phyloP scores from a whole-genome alignment of 306 rosid genomes.

The Abrus precatorius region DNA sequence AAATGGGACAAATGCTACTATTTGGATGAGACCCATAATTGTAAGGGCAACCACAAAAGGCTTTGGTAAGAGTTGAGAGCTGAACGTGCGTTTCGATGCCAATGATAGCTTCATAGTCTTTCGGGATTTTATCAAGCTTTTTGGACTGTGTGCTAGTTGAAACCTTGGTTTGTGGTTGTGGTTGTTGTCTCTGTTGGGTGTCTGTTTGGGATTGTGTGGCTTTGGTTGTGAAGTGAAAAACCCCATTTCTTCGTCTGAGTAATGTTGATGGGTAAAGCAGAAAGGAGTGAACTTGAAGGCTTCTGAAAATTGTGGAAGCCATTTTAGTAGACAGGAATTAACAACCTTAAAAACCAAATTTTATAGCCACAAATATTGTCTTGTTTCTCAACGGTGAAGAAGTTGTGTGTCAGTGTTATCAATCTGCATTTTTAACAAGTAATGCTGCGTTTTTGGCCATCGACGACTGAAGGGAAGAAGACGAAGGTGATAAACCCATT shows the following conservation, averaged over 20 bases:
- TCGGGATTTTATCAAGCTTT: slow-evolving; percentile 60
- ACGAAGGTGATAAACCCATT: slow-evolving; percentile 10
- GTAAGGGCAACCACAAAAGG: slow-evolving; percentile 88
- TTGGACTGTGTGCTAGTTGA: slow-evolving; percentile 63
- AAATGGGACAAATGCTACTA: slow-evolving; percentile 79
- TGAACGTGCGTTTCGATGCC: slow-evolving; percentile 97
- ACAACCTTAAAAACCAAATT: slow-evolving; percentile 16
- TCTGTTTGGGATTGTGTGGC: slow-evolving; percentile 70
- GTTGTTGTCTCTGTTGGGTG: slow-evolving; percentile 58
- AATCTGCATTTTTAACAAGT: not conserved
- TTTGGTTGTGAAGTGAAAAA: slow-evolving; percentile 63
- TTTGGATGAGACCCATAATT: slow-evolving; percentile 83
- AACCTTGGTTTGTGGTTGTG: slow-evolving; percentile 54
- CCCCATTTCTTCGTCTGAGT: slow-evolving; percentile 51
- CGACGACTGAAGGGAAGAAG: not conserved
- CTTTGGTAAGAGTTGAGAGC: slow-evolving; percentile 89
- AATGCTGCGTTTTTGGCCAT: slow-evolving; percentile 39
- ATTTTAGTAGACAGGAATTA: slow-evolving; percentile 42
- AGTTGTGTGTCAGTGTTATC: not conserved
- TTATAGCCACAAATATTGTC: not conserved
- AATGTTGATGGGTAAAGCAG: slow-evolving; percentile 62
- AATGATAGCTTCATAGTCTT: slow-evolving; percentile 81
- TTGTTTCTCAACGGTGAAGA: not conserved
- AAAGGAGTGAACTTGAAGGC: slow-evolving; percentile 67
- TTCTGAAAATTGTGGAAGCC: slow-evolving; percentile 75